Base-by-base conservation (phyloP, 805 yeast species). In the Kodamaea restingae region DNA sequence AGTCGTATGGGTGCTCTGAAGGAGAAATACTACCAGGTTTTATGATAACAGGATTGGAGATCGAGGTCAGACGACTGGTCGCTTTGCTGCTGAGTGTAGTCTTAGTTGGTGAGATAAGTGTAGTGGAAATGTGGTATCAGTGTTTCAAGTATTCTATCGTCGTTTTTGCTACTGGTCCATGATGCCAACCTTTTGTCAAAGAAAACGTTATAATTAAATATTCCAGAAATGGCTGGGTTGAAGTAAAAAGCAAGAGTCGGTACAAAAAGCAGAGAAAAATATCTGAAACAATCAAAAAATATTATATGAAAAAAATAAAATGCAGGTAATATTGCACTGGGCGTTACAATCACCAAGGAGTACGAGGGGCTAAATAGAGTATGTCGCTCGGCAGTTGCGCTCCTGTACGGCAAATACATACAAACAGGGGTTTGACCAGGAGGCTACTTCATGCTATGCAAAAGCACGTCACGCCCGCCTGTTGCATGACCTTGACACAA, bases 191-290 rank as follows among this genome's bases (percentile, higher is more conserved):
- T 24, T n/a, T 33, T 35, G 25, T 21, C 12, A 24, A 36, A 31
- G 34, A 29, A 36, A 20, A 24, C 21, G 39, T 33, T 36, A 36
- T 36, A 36, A 27, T 36, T 36, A 36, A 36, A 36, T 36, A 36
- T 36, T 36, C 12, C 12, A 18, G 22, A 11, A 18, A 31, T 31
- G 24, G 15, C 34, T 14, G 24, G 15, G 18, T 17, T 17, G 24
- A 31, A 31, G 8, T n/a, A 31, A 17, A 15, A 15, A 28, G 31
- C 31, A 28, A 28, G 31, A 28, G 31, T 28, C 7, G 4, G 31
- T 17, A 18, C 15, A 18, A 31, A 14, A 18, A 28, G 15, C 12
- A 10, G 9, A 11, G 15, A 28, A 28, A 12, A 28, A 28, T 28
- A 28, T 28, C 31, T 28, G 31, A 28, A 28, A 28, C 31, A 28